Evolutionary conservation across 192 early-diverging fungal species (phyloP).

Genomic region (Geranomyces michiganensis): DNA sequence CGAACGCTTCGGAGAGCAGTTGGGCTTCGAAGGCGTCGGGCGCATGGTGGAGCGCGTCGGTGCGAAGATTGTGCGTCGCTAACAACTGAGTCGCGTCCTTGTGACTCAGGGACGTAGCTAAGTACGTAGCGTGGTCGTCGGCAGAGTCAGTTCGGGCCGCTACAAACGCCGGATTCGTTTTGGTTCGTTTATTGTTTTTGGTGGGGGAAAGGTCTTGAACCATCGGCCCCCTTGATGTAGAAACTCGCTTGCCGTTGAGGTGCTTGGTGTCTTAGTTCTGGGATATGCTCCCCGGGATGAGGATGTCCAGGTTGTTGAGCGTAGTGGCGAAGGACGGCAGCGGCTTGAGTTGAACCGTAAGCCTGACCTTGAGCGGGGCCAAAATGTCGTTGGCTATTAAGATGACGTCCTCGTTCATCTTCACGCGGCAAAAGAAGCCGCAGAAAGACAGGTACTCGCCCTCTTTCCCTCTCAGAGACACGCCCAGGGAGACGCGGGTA

Average conservation of each 20-base stretch:
- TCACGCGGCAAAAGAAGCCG: too few relatives aligned
- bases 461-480: too few relatives aligned
- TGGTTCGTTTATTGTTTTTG: too few relatives aligned
- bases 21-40: slow-evolving; percentile 7
- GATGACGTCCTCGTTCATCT: too few relatives aligned
- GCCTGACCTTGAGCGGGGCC: neutral
- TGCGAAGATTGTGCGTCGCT: too few relatives aligned
- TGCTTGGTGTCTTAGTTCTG: neutral
- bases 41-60: neutral
- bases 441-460: too few relatives aligned
- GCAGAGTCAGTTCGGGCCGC: too few relatives aligned
- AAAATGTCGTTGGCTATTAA: slow-evolving; percentile 13
- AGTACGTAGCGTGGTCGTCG: neutral
- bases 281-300: slow-evolving; percentile 3
- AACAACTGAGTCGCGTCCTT: too few relatives aligned
- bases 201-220: too few relatives aligned
- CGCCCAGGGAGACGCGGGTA: too few relatives aligned
- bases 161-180: too few relatives aligned
- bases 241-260: neutral
- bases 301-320: slow-evolving; percentile 17
- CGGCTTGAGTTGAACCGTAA: neutral
- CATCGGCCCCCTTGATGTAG: too few relatives aligned
- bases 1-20: neutral
- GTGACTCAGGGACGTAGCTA: neutral
- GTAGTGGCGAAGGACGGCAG: slow-evolving; percentile 11